Base-by-base conservation (phyloP, 352 stramenopile genomes). In the Phytophthora fragariaefolia region DNA sequence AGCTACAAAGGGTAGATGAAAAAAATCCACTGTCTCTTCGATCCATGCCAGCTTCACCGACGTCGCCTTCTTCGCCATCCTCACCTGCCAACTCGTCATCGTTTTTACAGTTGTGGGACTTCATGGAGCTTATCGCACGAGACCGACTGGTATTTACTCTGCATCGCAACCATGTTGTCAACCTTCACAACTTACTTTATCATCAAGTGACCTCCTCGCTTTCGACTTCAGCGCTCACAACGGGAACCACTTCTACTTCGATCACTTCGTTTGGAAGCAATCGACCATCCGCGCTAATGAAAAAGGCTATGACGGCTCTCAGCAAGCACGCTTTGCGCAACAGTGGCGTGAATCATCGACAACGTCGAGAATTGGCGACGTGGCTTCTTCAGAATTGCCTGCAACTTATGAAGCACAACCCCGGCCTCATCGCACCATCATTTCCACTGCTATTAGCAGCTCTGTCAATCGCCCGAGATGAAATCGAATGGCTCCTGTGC, bases 111-210 rank as follows among this genome's bases (percentile, higher is more conserved):
- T 63, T 91, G 17, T 90, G 80, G 83, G 70, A 86, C 49, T 87
- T 89, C 40, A 71, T 90, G 54, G 66, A 87, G 48, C 58, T 83
- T 27, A 66, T 87, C n/a, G 69, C 67, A 0, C 58, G 82, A 34
- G 79, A 89, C 32, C 81, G 72, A 2, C 58, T 92, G 7, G 69
- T 90, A 26, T 23, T 86, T 3, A 47, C 71, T 4, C 59, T 90
- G 22, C 68, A 78, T 51, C 74, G 81, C 22, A 74, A 81, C 51
- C n/a, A 79, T 3, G 63, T 71, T 6, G 68, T 85, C 20, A 90
- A 90, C 45, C 45, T 86, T 0, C 83, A 90, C 65, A 73, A 84
- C 22, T 36, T 87, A n/a, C 58, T 92, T 7, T 89, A 78, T 42
- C 79, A 88, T 48, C 77, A 90, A 60, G 62, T 89, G 4, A 66